These are phyloP conservation scores for Colletotrichum sojae DNA, from an alignment of 2,329 filamentous ascomycete genomes.

Conservation along the genomic window DNA sequence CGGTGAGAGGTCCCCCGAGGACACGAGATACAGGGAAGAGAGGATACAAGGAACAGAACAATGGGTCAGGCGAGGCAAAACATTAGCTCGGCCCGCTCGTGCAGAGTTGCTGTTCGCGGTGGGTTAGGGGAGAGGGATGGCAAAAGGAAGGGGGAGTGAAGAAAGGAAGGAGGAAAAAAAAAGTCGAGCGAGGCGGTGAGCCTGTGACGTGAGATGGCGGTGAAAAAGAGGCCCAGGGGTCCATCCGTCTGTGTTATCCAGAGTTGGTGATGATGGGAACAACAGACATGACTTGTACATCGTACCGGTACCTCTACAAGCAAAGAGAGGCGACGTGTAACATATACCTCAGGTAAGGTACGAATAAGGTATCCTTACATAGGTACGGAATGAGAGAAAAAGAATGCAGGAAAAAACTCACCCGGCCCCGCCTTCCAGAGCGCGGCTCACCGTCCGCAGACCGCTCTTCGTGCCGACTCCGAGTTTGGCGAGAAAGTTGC, in stretches of 20 bases:
- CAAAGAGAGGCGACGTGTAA: constrained; percentile 17
- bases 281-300: background rate
- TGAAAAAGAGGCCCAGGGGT: constrained; percentile 15
- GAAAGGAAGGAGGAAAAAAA: constrained; percentile 15
- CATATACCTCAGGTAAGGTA: constrained; percentile 12
- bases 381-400: constrained; percentile 5
- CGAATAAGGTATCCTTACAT: background rate
- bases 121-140: constrained; percentile 29
- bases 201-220: constrained; percentile 23
- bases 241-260: background rate
- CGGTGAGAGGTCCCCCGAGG: constrained; percentile 31
- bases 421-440: constrained; percentile 58
- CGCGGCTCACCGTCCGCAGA: constrained; percentile 47
- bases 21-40: constrained; percentile 18
- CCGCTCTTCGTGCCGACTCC: constrained; percentile 58
- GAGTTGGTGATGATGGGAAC: constrained; percentile 10
- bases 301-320: background rate
- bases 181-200: constrained; percentile 25
- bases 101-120: constrained; percentile 20
- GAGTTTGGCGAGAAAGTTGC: constrained; percentile 78
- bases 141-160: constrained; percentile 3
- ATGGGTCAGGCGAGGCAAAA: constrained; percentile 36
- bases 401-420: constrained; percentile 43
- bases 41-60: constrained; percentile 8
- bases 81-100: constrained; percentile 36